These are phyloP conservation scores for Petasospora fabianii DNA, from an alignment of 1,139 yeast genomes.

Conservation along the genomic window DNA sequence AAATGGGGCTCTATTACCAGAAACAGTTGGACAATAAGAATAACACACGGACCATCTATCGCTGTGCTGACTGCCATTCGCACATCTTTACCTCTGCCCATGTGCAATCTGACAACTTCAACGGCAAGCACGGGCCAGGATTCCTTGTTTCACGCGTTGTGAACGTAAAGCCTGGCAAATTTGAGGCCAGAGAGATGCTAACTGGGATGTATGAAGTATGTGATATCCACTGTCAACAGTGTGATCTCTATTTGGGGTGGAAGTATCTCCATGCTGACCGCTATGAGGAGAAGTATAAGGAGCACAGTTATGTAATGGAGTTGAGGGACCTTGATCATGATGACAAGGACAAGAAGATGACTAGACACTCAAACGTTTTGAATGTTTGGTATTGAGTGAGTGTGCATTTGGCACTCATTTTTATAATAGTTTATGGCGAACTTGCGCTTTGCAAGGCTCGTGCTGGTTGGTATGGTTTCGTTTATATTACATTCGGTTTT, in stretches of 20 bases:
- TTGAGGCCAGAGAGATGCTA: slow-evolving; percentile 47
- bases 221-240: slow-evolving; percentile 64
- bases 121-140: slow-evolving; percentile 39
- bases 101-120: slow-evolving; percentile 30
- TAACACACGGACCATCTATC: slow-evolving; percentile 17
- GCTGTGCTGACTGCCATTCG: slow-evolving; percentile 19
- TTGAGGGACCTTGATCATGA: slow-evolving; percentile 18
- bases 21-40: slow-evolving; percentile 17
- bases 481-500: neutral
- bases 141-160: slow-evolving; percentile 35
- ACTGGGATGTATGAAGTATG: slow-evolving; percentile 71
- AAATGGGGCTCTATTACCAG: slow-evolving; percentile 23
- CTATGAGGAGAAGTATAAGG: slow-evolving; percentile 63
- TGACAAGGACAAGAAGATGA: slow-evolving; percentile 3
- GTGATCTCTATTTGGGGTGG: slow-evolving; percentile 70
- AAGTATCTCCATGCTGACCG: slow-evolving; percentile 60
- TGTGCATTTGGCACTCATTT: too few species aligned
- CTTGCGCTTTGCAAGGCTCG: too few species aligned
- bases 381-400: slow-evolving; percentile 8
- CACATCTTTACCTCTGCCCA: slow-evolving; percentile 22
- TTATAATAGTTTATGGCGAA: too few species aligned
- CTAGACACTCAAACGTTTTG: slow-evolving; percentile 4
- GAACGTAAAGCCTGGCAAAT: slow-evolving; percentile 32
- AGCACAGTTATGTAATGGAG: slow-evolving; percentile 76
- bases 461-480: too few species aligned